phyloP scores from a whole-genome alignment of 2,329 filamentous ascomycete species.

The Arthrocladium fulminans region DNA sequence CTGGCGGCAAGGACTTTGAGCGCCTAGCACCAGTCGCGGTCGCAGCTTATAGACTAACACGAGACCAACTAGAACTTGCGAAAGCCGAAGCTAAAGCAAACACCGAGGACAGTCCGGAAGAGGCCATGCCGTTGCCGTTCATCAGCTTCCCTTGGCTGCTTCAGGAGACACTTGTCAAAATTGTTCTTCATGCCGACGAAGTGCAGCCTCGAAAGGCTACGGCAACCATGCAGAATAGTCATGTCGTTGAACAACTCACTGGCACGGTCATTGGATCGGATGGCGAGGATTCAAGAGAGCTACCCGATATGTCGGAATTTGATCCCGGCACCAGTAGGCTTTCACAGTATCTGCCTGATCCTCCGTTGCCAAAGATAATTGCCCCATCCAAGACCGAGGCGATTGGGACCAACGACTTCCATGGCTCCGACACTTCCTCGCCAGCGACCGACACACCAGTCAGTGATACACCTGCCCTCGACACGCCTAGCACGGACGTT shows the following conservation, averaged over 20 bases:
- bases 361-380: neutral
- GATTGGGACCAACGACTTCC: neutral
- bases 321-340: neutral
- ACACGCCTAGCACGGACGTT: neutral
- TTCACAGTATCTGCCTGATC: constrained; percentile 7
- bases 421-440: neutral
- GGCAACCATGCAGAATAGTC: neutral
- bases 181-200: constrained; percentile 44
- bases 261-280: constrained; percentile 59
- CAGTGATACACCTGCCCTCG: too few species aligned
- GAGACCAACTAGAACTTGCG: constrained; percentile 56
- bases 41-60: constrained; percentile 80
- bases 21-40: constrained; percentile 64
- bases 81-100: constrained; percentile 41
- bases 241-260: neutral
- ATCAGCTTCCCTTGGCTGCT: constrained; percentile 96
- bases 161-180: constrained; percentile 57
- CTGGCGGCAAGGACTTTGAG: constrained; percentile 51
- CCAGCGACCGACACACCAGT: neutral
- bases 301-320: constrained; percentile 45
- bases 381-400: neutral
- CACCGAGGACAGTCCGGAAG: constrained; percentile 11
- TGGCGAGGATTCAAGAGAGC: constrained; percentile 78
- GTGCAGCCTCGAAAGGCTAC: constrained; percentile 33
- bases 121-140: constrained; percentile 55